Percentiles rank a stretch among this genome's conserved stretches.
Conservation (phyloP, 2,329 filamentous ascomycete genomes). For the Pyrenochaeta sp. region DNA sequence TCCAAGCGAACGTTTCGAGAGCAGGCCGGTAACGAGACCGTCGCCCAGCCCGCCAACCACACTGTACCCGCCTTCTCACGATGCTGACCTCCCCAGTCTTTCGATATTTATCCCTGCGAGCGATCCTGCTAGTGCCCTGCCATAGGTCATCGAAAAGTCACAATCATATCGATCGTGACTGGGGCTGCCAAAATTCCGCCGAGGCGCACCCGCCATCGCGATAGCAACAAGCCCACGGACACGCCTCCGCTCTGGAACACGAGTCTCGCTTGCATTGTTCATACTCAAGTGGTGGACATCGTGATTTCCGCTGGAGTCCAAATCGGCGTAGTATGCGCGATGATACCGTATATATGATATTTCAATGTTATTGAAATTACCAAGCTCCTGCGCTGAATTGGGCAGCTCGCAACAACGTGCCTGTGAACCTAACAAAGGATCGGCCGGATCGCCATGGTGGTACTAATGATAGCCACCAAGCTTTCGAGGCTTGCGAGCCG, state of each 20-base stretch:
- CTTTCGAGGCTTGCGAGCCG: constrained; percentile 12
- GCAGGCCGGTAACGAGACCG: constrained; percentile 8
- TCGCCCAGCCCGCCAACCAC: constrained; percentile 14
- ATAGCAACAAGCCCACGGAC: constrained; percentile 28
- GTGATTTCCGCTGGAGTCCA: background rate
- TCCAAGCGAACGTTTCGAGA: constrained; percentile 20
- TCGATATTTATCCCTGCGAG: constrained; percentile 38
- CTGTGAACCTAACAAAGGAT: background rate
- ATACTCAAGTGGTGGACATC: background rate
- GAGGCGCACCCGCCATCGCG: constrained; percentile 32
- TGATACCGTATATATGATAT: background rate
- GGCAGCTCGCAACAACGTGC: constrained; percentile 12
- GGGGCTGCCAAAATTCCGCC: background rate
- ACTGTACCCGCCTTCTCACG: constrained; percentile 4
- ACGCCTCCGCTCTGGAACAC: constrained; percentile 11
- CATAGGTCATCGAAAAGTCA: constrained; percentile 4
- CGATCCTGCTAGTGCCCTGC: constrained; percentile 19
- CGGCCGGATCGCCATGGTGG: constrained; percentile 16
- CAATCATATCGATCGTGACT: background rate
- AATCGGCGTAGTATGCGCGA: background rate
- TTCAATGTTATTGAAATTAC: background rate
- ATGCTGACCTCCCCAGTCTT: constrained; percentile 30
- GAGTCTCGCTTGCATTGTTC: background rate
- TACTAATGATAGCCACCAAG: constrained; percentile 18
- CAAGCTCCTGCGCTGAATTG: constrained; percentile 3